phyloP scores from a whole-genome alignment of 768 basidiomycete species.

The Pleurotus giganteus region DNA sequence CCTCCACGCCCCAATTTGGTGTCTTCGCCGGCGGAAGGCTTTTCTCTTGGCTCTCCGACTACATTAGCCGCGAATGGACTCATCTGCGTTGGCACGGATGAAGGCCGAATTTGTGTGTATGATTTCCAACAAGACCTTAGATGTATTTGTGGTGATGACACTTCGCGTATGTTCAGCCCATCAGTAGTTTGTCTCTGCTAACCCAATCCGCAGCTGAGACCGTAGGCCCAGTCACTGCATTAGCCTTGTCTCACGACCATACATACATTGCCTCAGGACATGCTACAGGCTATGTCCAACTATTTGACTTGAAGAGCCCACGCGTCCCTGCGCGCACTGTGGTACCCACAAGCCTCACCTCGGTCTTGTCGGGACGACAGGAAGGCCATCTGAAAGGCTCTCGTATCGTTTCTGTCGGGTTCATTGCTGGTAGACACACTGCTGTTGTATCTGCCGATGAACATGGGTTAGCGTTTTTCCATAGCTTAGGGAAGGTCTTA shows the following conservation, averaged over 20 bases:
- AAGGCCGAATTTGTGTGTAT: slow-evolving; percentile 78
- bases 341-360: slow-evolving; percentile 61
- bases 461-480: slow-evolving; percentile 89
- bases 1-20: slow-evolving; percentile 54
- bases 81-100: slow-evolving; percentile 84
- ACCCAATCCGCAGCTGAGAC: slow-evolving; percentile 41
- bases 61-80: slow-evolving; percentile 83
- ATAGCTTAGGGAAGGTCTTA: slow-evolving; percentile 89
- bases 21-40: slow-evolving; percentile 57
- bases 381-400: slow-evolving; percentile 85
- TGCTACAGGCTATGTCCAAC: slow-evolving; percentile 75
- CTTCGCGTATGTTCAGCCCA: slow-evolving; percentile 47
- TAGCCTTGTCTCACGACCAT: slow-evolving; percentile 90
- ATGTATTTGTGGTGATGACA: slow-evolving; percentile 73
- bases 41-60: slow-evolving; percentile 65
- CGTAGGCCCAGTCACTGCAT: slow-evolving; percentile 79
- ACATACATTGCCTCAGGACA: slow-evolving; percentile 92
- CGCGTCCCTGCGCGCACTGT: slow-evolving; percentile 67
- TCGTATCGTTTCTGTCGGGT: slow-evolving; percentile 77
- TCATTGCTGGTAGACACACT: slow-evolving; percentile 90
- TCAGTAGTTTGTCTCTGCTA: slow-evolving; percentile 9
- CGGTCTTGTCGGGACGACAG: slow-evolving; percentile 73
- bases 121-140: slow-evolving; percentile 87
- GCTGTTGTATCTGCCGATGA: slow-evolving; percentile 91
- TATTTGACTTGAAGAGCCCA: slow-evolving; percentile 79